Evolutionary conservation across 208 protist species (phyloP), one percentile per base, ranked within the genome.

Genomic region (Acanthamoeba castellanii): DNA sequence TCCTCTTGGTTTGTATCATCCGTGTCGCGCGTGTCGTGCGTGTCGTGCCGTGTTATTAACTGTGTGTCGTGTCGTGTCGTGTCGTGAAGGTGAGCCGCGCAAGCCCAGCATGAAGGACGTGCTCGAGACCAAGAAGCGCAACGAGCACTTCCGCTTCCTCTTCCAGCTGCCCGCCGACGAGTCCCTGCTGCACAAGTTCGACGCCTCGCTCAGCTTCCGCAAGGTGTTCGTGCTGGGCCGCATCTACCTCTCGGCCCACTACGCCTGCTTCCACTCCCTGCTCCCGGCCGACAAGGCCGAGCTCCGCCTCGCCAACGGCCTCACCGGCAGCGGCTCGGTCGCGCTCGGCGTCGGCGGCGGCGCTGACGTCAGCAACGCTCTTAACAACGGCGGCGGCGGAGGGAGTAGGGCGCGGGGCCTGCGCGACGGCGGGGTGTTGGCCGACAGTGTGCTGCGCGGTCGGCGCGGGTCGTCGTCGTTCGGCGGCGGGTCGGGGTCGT

Each of bases 21-120:
- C n/a, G n/a, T n/a, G n/a, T n/a, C n/a, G 16, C 16, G n/a, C 16
- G 25, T 34, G 25, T 18, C 5, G 5, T 74, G n/a, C 32, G 25
- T 34, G 50, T 13, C 50, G 8, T 55, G n/a, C 50, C 5, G 50
- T 55, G 50, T 16, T 13, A 55, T 13, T 55, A 13, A 55, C 50
- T 13, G 14, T 27, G 72, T 18, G 9, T 50, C 72, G 8, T 42
- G 9, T 6, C 18, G 3, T 3, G 42, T 22, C 7, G 22, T 18
- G 72, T 13, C 8, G 82, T 27, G 50, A 18, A 11, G 37, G 87
- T n/a, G n/a, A n/a, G n/a, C n/a, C 59, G n/a, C 88, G 32, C 13
- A 92, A 76, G 87, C 34, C 50, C 34, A 59, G 37, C 47, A 92
- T 55, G 55, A 92, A 92, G 61, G 87, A 92, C 34, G 70, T 92